Evolutionary conservation across 768 basidiomycete genomes (phyloP), one percentile per base, ranked within the genome.

Genomic region (Boletus edulis): DNA sequence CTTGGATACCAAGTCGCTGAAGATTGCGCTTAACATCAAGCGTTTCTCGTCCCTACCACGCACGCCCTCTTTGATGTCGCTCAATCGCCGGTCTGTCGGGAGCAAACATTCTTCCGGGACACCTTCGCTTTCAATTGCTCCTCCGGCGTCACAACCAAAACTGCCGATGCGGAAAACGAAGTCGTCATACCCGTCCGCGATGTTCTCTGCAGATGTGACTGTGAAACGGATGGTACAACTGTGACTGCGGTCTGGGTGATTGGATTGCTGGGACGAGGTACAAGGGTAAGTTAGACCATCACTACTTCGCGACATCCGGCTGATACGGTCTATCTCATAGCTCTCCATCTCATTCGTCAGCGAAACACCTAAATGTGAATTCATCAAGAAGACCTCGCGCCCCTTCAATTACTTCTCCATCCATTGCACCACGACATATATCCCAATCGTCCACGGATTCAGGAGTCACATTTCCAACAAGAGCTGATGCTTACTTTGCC

Each of bases 401-500:
- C 20, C 75, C 76, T 20, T 75, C 78, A 15, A 70, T 73, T 18
- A 68, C 71, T 51, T 72, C 75, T 50, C 80, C 79, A 51, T 75
- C 71, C 13, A 75, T 81, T 12, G 82, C 85, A 55, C 78, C 81
- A 29, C 80, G 90, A 49, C 85, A 89, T 56, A 78, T 83, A 2
- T 91, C 91, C 17, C 77, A 81, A 42, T 81, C 82, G 1, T 92
- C 91, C 11, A 81, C 84, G 60, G 81, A 82, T 15, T 89, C 90
- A 5, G 87, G 89, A 60, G 81, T 79, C 41, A 90, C 90, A 0
- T 93, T 93, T 70, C 89, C 91, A 15, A 80, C 81, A 27, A 84
- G 91, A 29, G 76, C 84, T n/a, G 91, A 93, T 62, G 88, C 91
- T 11, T 84, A 82, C 52, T 76, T 78, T 24, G 91, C 91, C 6